A percentile compares a stretch with the other conserved stretches of the same genome.
phyloP scores from a whole-genome alignment of 208 protist species.

The Leishmania turanica region DNA sequence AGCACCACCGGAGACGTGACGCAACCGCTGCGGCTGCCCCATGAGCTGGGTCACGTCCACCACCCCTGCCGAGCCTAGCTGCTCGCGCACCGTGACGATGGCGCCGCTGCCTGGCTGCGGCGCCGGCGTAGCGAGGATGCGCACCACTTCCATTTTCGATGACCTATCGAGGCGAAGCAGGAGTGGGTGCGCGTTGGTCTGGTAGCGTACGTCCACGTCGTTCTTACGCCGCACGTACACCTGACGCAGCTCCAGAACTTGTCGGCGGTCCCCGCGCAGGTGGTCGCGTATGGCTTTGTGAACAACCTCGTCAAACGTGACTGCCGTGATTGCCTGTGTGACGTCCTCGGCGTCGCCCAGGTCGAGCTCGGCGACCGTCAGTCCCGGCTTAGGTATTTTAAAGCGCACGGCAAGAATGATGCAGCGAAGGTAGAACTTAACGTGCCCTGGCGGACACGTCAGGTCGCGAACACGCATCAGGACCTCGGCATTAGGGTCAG shows the following conservation, averaged over 20 bases:
- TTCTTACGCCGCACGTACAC: slow-evolving; percentile 74
- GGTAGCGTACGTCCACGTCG: slow-evolving; percentile 72
- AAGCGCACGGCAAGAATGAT: slow-evolving; percentile 71
- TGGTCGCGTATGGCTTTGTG: slow-evolving; percentile 66
- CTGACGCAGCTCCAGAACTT: slow-evolving; percentile 77
- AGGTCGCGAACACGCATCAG: slow-evolving; percentile 52
- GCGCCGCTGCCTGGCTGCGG: slow-evolving; percentile 19
- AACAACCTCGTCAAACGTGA: slow-evolving; percentile 79
- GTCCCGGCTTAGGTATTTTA: slow-evolving; percentile 55
- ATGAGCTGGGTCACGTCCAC: slow-evolving; percentile 59
- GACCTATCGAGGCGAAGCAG: slow-evolving; percentile 68
- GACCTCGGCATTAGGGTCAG: slow-evolving; percentile 13
- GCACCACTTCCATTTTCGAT: slow-evolving; percentile 77
- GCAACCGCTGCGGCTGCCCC: slow-evolving; percentile 6
- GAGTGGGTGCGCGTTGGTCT: slow-evolving; percentile 74
- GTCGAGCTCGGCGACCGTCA: slow-evolving; percentile 73
- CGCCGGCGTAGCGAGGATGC: slow-evolving; percentile 45
- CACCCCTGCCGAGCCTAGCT: slow-evolving; percentile 46
- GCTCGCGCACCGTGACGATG: slow-evolving; percentile 60
- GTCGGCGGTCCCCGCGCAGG: slow-evolving; percentile 66
- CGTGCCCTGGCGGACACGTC: slow-evolving; percentile 54
- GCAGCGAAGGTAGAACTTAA: slow-evolving; percentile 70
- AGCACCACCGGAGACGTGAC: not conserved
- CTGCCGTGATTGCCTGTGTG: slow-evolving; percentile 66
- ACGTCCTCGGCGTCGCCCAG: slow-evolving; percentile 70